Conservation (phyloP, 2,329 filamentous ascomycete species). For the Xylaria digitata region DNA sequence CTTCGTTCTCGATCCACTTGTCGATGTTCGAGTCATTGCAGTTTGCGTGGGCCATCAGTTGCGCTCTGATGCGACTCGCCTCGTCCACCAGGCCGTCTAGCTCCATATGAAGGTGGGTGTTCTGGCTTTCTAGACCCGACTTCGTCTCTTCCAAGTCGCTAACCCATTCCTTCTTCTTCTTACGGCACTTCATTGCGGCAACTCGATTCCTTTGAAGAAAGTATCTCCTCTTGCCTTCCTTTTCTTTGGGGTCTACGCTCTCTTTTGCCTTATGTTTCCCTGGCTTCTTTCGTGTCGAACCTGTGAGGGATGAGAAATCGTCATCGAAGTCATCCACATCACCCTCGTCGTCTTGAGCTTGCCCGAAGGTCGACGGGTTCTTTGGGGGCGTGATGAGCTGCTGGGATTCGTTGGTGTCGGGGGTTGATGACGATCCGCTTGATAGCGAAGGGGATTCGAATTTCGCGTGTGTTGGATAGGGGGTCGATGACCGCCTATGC, state of each 20-base stretch:
- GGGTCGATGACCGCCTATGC: slow-evolving; percentile 28
- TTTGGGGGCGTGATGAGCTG: slow-evolving; percentile 44
- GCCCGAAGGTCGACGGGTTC: slow-evolving; percentile 23
- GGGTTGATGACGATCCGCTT: slow-evolving; percentile 45
- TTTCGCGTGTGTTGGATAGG: slow-evolving; percentile 34
- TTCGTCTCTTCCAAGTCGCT: slow-evolving; percentile 61
- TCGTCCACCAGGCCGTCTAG: slow-evolving; percentile 57
- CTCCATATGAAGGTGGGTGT: slow-evolving; percentile 58
- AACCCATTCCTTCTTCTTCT: slow-evolving; percentile 71
- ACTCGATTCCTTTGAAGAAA: slow-evolving; percentile 77
- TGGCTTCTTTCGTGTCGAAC: slow-evolving; percentile 44
- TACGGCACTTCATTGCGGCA: slow-evolving; percentile 78
- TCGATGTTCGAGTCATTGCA: slow-evolving; percentile 66
- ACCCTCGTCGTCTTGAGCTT: slow-evolving; percentile 17
- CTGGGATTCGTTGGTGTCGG: slow-evolving; percentile 43
- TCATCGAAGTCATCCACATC: slow-evolving; percentile 31
- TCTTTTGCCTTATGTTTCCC: slow-evolving; percentile 43
- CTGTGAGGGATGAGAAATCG: slow-evolving; percentile 12
- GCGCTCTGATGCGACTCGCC: slow-evolving; percentile 60
- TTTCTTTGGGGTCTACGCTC: slow-evolving; percentile 41
- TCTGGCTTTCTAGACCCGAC: slow-evolving; percentile 56
- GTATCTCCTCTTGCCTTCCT: slow-evolving; percentile 61
- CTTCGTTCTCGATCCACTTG: slow-evolving; percentile 65
- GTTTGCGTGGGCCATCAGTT: slow-evolving; percentile 63
- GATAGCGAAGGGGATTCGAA: slow-evolving; percentile 43